Conservation (phyloP, 441 rosid genomes). For the Iberis amara region DNA sequence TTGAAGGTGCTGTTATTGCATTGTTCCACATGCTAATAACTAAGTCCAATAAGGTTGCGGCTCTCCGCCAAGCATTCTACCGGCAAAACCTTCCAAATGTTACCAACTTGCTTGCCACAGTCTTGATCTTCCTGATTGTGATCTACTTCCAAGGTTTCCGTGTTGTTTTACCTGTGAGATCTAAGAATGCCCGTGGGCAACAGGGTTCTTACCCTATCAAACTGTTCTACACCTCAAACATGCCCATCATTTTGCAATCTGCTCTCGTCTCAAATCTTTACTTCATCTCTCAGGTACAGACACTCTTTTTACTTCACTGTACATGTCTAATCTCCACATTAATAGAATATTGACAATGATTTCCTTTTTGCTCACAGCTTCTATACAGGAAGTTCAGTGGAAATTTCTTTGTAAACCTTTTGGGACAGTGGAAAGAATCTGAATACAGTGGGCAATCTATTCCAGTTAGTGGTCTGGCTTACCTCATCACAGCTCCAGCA, state of each 20-base stretch:
- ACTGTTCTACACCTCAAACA: constrained; percentile 61
- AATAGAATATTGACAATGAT: constrained; percentile 7
- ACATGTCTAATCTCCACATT: background rate
- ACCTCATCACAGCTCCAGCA: constrained; percentile 53
- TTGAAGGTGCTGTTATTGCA: constrained; percentile 74
- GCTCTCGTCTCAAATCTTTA: constrained; percentile 92
- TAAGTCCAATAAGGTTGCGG: too few relatives aligned
- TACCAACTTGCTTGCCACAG: constrained; percentile 80
- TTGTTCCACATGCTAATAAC: too few relatives aligned
- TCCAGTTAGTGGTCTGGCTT: constrained; percentile 81
- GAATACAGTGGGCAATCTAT: constrained; percentile 52
- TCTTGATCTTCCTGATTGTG: constrained; percentile 15
- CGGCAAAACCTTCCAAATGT: constrained; percentile 96
- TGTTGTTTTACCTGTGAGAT: constrained; percentile 34
- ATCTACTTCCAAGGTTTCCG: background rate
- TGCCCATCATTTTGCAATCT: constrained; percentile 77
- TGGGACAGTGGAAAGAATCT: constrained; percentile 42
- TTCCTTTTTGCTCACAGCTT: constrained; percentile 35
- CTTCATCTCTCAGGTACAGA: constrained; percentile 82
- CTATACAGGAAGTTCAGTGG: constrained; percentile 25
- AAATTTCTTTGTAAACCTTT: constrained; percentile 58
- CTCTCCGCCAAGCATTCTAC: constrained; percentile 81
- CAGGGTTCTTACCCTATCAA: constrained; percentile 93
- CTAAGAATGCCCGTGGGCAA: constrained; percentile 41
- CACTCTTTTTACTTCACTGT: background rate